Evolutionary conservation across 495 filamentous ascomycete species (phyloP), one percentile per base, ranked within the genome.

Genomic region (Rhypophila decipiens): DNA sequence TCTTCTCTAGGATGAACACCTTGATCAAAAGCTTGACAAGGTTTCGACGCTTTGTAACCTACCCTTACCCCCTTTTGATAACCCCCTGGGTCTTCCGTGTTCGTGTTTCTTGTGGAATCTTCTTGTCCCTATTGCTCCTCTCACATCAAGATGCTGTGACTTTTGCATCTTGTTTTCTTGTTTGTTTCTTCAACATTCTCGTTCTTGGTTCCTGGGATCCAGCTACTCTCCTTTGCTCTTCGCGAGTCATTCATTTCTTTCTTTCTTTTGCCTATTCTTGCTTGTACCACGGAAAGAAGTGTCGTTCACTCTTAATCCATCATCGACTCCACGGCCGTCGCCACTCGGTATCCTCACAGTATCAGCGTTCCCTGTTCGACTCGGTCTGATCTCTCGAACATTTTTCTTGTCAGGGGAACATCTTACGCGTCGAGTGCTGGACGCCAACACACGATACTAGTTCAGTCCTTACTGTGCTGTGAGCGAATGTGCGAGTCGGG

Each of bases 401-500:
- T 35, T 35, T 35, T 11, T 35, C 31, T 35, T 35, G 31, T 15
- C 18, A 19, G 20, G 33, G 44, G 20, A 34, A 18, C 33, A 10
- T 49, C 21, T 19, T 33, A 12, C 36, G 45, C 23, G 22, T 35
- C 35, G 20, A 13, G n/a, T 39, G 2, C 20, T 29, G 12, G 23
- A 8, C 41, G 23, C 10, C 4, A 24, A 44, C 24, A 22, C 23
- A 49, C 34, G 46, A 40, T n/a, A n/a, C 35, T 46, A 40, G 35
- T 35, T 36, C 46, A 21, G 35, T 46, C 43, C 46, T 45, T 53
- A 49, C 41, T 49, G 49, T 23, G 15, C 15, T 24, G n/a, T 3
- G 15, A 5, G 2, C 22, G 18, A 31, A 20, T 23, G 52, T 53
- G n/a, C n/a, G n/a, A 49, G 39, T 52, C 55, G 62, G 64, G 62